Percentiles rank a stretch among this genome's conserved stretches.
Evolutionary conservation across 192 early-diverging fungal genomes (phyloP).

Genomic region (Borealophlyctis nickersoniae): DNA sequence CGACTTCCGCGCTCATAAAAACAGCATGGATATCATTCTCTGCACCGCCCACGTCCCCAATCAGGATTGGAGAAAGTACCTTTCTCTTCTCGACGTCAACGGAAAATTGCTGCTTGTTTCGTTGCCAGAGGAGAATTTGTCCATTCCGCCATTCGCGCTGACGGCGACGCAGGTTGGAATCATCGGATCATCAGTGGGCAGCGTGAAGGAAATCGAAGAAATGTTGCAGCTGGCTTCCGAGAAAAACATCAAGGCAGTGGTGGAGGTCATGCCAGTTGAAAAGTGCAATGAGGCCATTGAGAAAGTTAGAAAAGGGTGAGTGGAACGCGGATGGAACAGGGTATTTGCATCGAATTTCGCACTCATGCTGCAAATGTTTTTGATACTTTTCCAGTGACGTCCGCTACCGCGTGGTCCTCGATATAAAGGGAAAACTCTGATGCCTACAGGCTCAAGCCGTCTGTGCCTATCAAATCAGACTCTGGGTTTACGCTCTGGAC

Average conservation of each 20-base stretch:
- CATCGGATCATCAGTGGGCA: slow-evolving; percentile 68
- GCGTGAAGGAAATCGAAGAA: slow-evolving; percentile 51
- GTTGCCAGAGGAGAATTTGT: slow-evolving; percentile 54
- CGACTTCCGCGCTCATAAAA: slow-evolving; percentile 20
- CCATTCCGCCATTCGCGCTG: slow-evolving; percentile 38
- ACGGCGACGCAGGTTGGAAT: slow-evolving; percentile 42
- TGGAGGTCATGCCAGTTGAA: slow-evolving; percentile 63
- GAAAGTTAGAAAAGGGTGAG: no score
- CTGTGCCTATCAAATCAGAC: no score
- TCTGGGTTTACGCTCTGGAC: no score
- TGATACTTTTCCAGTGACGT: no score
- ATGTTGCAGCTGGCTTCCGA: slow-evolving; percentile 69
- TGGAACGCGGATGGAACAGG: no score
- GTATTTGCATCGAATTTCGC: no score
- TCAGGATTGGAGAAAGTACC: slow-evolving; percentile 7
- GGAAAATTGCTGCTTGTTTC: slow-evolving; percentile 67
- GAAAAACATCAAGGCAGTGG: slow-evolving; percentile 62
- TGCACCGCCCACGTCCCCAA: slow-evolving; percentile 23
- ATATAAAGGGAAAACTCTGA: no score
- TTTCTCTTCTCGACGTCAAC: slow-evolving; percentile 32
- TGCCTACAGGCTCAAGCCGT: no score
- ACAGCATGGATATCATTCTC: slow-evolving; percentile 37
- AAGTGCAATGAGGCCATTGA: slow-evolving; percentile 59
- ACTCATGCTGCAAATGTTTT: no score
- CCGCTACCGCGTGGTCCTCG: no score